A percentile compares a stretch with the other conserved stretches of the same genome.
Conservation (phyloP, 2,329 filamentous ascomycete species). For the Pleurostoma richardsiae region DNA sequence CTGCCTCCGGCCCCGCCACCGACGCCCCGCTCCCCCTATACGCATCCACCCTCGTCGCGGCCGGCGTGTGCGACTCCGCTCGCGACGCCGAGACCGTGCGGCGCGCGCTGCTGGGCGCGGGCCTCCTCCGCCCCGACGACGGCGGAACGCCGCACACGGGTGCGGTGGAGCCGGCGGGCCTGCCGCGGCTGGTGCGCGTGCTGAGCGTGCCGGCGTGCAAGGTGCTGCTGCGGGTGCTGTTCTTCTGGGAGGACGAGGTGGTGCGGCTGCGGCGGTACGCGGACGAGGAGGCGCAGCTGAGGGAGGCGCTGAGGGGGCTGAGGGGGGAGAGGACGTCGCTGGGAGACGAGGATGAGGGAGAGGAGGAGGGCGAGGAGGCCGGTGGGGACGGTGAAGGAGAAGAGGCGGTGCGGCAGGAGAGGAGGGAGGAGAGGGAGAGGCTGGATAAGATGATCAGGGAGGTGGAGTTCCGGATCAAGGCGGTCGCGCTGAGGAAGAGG, state of each 20-base stretch:
- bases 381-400: too few relatives aligned
- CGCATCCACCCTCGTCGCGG: neutral
- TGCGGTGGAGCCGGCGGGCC: neutral
- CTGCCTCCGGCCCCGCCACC: neutral
- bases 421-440: too few relatives aligned
- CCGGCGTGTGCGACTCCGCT: constrained; percentile 1
- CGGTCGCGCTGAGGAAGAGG: too few relatives aligned
- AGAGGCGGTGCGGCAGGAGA: too few relatives aligned
- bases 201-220: neutral
- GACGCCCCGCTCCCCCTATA: neutral
- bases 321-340: neutral
- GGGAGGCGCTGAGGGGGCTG: neutral
- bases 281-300: neutral
- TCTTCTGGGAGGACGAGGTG: too few relatives aligned
- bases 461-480: too few relatives aligned
- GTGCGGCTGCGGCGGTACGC: too few relatives aligned
- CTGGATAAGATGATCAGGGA: too few relatives aligned
- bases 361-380: neutral
- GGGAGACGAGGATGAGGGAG: neutral
- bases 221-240: neutral
- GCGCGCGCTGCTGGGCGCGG: neutral
- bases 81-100: neutral
- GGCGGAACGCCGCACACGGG: neutral
- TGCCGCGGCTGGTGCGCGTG: neutral
- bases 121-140: neutral